Evolutionary conservation across 306 rosid genomes (phyloP).

Genomic region (Cucurbita ficifolia): DNA sequence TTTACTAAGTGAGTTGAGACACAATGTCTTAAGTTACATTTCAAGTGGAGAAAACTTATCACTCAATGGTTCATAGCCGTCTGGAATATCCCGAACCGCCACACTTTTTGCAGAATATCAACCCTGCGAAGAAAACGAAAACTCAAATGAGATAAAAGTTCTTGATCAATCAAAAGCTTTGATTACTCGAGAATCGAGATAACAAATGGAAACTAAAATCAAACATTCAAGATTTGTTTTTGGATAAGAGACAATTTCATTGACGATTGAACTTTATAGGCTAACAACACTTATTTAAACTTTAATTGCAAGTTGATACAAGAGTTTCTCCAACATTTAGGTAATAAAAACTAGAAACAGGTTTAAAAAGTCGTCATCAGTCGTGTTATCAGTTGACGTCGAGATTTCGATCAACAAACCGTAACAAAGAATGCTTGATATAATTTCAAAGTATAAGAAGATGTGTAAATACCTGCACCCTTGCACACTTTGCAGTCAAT

Average conservation of each 20-base stretch:
- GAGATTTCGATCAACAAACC: neutral
- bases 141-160: neutral
- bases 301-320: neutral
- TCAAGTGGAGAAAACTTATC: neutral
- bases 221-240: neutral
- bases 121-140: slow-evolving; percentile 30
- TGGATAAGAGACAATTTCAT: too few relatives aligned
- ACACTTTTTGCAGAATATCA: slow-evolving; percentile 92
- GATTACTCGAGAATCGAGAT: neutral
- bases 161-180: neutral
- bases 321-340: neutral
- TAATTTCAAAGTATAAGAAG: neutral
- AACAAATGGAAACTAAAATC: neutral
- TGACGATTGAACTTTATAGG: too few relatives aligned
- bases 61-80: slow-evolving; percentile 42
- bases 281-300: neutral
- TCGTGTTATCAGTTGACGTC: neutral
- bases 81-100: slow-evolving; percentile 94
- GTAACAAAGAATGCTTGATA: neutral
- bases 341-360: neutral
- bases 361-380: neutral
- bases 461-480: slow-evolving; percentile 62
- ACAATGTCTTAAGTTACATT: neutral
- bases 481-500: slow-evolving; percentile 85
- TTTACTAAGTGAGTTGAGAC: neutral